Base-by-base conservation (phyloP, 2,329 filamentous ascomycete species). In the Ceratocystis alfenasii region DNA sequence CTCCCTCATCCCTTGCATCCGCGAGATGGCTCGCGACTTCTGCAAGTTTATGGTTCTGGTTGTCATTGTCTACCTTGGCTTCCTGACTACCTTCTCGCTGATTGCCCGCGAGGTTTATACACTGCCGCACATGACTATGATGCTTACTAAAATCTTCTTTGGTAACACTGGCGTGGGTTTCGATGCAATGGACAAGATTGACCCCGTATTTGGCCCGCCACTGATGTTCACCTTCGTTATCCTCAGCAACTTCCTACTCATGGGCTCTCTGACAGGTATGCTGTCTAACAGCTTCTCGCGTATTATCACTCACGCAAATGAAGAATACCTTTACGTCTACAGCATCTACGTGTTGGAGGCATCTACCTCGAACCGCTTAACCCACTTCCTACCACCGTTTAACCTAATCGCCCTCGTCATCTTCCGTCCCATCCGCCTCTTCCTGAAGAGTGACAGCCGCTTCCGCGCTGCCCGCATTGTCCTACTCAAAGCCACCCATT, bases 11-110 rank as follows among this genome's bases (percentile, higher is more conserved):
- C 92, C 91, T 0, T 95, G 92, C 69, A 80, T 96, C 63, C 94
- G 94, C 73, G 90, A 93, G 74, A 96, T 96, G 92, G 88, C 88
- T 48, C 93, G 92, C 75, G 90, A 95, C 73, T 96, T 96, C 73
- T 75, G 92, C 74, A 92, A 92, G 72, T 95, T 94, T 73, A 82
- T 85, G 75, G 87, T 89, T 1, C 80, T 93, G 30, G 88, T 95
- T 55, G 78, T 90, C 61, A 87, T 95, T 65, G 77, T 95, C 64
- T 96, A 95, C 73, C 77, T 94, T 61, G 90, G 91, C 60, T 96
- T 96, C 75, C 77, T 96, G 44, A 95, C 92, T 0, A 96, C 90
- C 0, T 93, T 93, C 71, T 87, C 87, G 0, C 80, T 92, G 30
- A 79, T 94, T 57, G 89, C 87, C n/a, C 82, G 88, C 65, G 86